phyloP scores from a whole-genome alignment of 83 land plant species.

The Diphasiastrum complanatum region DNA sequence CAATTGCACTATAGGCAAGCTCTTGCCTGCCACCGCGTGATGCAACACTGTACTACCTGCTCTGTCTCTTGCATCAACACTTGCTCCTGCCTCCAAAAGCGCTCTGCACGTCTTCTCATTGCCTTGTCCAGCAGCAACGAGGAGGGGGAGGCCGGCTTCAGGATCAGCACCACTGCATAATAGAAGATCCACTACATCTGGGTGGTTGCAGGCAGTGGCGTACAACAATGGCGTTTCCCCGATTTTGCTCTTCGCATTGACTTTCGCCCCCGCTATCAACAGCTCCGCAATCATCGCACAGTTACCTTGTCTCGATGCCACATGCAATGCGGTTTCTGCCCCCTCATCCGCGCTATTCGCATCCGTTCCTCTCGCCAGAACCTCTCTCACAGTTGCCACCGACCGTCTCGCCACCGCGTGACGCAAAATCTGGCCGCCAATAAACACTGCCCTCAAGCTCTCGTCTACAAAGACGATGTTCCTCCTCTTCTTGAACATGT shows the following conservation, averaged over 20 bases:
- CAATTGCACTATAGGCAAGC: too few relatives aligned
- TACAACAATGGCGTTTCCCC: constrained; percentile 45
- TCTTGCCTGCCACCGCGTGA: too few relatives aligned
- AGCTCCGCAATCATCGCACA: constrained; percentile 39
- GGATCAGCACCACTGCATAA: too few relatives aligned
- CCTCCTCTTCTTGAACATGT: constrained; percentile 48
- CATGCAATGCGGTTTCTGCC: constrained; percentile 40
- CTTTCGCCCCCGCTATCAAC: constrained; percentile 35
- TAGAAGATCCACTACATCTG: too few relatives aligned
- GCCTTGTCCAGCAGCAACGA: too few relatives aligned
- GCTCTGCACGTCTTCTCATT: too few relatives aligned
- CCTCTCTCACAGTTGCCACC: constrained; percentile 41
- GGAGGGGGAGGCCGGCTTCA: too few relatives aligned
- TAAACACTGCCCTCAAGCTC: constrained; percentile 39
- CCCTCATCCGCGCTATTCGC: constrained; percentile 22
- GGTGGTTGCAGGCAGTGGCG: constrained; percentile 38
- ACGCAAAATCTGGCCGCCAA: constrained; percentile 34
- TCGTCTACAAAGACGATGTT: constrained; percentile 47
- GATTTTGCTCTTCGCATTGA: constrained; percentile 30
- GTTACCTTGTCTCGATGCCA: constrained; percentile 34
- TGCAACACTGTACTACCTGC: too few relatives aligned
- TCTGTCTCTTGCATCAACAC: too few relatives aligned
- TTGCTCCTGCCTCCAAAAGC: too few relatives aligned
- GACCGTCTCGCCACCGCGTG: constrained; percentile 32
- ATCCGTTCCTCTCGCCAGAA: constrained; percentile 40